A percentile compares a stretch with the other conserved stretches of the same genome.
Evolutionary conservation across 2,329 filamentous ascomycete species (phyloP).

Genomic region (Hymenoscyphus linearis): DNA sequence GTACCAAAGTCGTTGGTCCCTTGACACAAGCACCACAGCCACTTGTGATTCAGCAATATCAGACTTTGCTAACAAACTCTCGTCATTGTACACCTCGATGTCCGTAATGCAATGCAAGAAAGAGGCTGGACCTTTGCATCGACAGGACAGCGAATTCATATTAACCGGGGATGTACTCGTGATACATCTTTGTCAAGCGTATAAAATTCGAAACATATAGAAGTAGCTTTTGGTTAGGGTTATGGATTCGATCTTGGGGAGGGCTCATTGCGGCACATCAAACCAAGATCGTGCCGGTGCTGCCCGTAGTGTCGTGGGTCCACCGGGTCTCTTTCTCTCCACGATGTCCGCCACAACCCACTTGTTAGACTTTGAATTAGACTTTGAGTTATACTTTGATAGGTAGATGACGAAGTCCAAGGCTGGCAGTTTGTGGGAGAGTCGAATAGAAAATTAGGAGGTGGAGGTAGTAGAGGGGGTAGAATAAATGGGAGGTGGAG

Average conservation of each 20-base stretch:
- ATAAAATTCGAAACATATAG: constrained; percentile 4
- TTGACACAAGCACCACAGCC: too few species aligned
- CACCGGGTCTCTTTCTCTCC: constrained; percentile 11
- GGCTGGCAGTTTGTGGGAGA: neutral
- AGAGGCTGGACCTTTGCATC: neutral
- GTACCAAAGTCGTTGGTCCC: neutral
- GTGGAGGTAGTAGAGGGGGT: neutral
- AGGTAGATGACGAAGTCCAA: constrained; percentile 3
- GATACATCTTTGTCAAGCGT: neutral
- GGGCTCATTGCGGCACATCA: constrained; percentile 3
- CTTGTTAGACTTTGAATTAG: constrained; percentile 13
- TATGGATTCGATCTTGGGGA: constrained; percentile 17
- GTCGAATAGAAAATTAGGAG: neutral
- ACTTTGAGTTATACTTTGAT: constrained; percentile 14
- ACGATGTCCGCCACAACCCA: neutral
- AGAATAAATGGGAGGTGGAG: constrained; percentile 1
- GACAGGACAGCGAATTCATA: neutral
- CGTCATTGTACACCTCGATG: neutral
- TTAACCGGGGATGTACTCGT: neutral
- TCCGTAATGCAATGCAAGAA: neutral
- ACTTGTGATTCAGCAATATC: neutral
- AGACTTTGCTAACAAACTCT: neutral
- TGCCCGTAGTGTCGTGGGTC: constrained; percentile 1
- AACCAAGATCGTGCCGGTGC: constrained; percentile 10
- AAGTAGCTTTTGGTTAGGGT: constrained; percentile 3